A percentile compares a stretch with the other conserved stretches of the same genome.
Evolutionary conservation across 208 protist species (phyloP).

Genomic region (Zelonia costaricensis): DNA sequence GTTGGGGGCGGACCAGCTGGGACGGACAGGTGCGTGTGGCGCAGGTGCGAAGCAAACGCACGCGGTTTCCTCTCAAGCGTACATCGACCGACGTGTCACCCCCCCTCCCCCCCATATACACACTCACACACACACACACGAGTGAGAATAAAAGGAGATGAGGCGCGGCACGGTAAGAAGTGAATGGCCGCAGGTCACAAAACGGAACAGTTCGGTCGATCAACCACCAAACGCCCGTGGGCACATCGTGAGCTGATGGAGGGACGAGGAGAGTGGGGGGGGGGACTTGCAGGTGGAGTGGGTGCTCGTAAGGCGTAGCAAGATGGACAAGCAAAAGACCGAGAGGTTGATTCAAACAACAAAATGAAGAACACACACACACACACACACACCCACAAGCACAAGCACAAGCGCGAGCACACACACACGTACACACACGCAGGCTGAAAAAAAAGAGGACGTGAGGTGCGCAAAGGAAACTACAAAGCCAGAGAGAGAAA

Average conservation of each 20-base stretch:
- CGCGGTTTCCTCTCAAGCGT: background rate
- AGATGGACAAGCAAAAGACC: background rate
- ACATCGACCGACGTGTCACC: too few relatives aligned
- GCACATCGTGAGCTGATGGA: background rate
- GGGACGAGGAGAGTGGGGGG: background rate
- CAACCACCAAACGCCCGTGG: too few relatives aligned
- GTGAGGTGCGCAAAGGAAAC: background rate
- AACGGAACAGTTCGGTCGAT: too few relatives aligned
- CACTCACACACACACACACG: background rate
- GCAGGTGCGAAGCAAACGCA: background rate
- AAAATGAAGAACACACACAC: constrained; percentile 5
- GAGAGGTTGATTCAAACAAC: background rate
- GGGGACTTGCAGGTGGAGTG: background rate
- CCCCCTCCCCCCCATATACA: background rate
- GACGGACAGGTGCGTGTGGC: background rate
- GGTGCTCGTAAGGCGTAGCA: too few relatives aligned
- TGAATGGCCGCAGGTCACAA: too few relatives aligned
- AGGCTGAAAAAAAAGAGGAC: constrained; percentile 18
- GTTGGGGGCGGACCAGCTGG: too few relatives aligned
- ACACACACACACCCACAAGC: constrained; percentile 4
- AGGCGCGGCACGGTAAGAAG: too few relatives aligned
- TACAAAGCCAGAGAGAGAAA: background rate
- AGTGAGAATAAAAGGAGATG: too few relatives aligned
- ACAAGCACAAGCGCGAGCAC: too few relatives aligned
- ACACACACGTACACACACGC: background rate